Conservation (phyloP, 352 stramenopile genomes). For the Hyaloperonospora brassicae region DNA sequence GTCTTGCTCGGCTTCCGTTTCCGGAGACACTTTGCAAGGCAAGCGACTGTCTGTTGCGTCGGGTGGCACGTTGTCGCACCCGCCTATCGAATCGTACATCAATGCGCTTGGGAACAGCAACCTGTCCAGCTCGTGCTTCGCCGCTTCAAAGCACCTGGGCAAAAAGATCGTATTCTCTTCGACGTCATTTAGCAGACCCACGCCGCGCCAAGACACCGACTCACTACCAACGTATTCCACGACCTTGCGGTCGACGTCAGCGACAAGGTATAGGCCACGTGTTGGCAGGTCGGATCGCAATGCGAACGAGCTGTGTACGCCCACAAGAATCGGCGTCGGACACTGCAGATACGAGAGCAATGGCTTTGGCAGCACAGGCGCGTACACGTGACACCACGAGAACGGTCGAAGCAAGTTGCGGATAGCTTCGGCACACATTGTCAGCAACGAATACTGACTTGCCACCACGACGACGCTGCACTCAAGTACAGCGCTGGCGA, state of each 20-base stretch:
- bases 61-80: conserved; percentile 12
- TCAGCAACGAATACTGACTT: conserved; percentile 74
- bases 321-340: conserved; percentile 85
- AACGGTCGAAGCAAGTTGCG: conserved; percentile 82
- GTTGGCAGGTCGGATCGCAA: conserved; percentile 50
- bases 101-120: conserved; percentile 35
- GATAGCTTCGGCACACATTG: conserved; percentile 74
- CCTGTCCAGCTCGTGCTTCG: conserved; percentile 48
- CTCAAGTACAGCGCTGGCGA: conserved; percentile 80
- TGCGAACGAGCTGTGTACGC: conserved; percentile 68
- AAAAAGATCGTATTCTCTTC: conserved; percentile 38
- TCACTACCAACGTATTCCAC: conserved; percentile 65
- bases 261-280: conserved; percentile 63
- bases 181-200: conserved; percentile 45
- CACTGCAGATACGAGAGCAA: conserved; percentile 86
- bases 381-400: conserved; percentile 87
- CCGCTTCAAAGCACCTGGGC: conserved; percentile 40
- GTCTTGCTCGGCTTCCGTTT: conserved; percentile 28
- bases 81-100: conserved; percentile 37
- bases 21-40: conserved; percentile 9
- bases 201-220: conserved; percentile 41
- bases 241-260: conserved; percentile 58
- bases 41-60: conserved; percentile 10
- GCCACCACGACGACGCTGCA: conserved; percentile 82
- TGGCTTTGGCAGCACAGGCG: conserved; percentile 73